Percentiles rank a stretch among this genome's conserved stretches.
Conservation (phyloP, 306 rosid genomes). For the Cucumis sativus region DNA sequence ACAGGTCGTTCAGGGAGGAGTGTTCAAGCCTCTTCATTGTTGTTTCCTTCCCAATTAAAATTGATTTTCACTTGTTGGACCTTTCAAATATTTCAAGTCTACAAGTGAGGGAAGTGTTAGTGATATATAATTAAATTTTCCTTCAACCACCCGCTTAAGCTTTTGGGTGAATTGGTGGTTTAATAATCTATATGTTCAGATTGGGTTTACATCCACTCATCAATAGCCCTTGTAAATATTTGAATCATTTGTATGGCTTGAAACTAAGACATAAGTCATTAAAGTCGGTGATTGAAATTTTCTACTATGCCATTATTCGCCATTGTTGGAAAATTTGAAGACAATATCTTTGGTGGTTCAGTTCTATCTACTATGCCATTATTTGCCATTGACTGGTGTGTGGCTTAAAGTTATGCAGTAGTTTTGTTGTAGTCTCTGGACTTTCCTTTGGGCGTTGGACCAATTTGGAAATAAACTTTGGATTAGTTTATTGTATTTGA, state of each 20-base stretch:
- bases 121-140: too few species aligned
- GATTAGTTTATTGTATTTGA: neutral
- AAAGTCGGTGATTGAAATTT: constrained; percentile 63
- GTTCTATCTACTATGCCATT: neutral
- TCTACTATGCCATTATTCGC: too few species aligned
- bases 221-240: constrained; percentile 58
- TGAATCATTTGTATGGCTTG: constrained; percentile 61
- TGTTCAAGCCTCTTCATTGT: too few species aligned
- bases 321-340: too few species aligned
- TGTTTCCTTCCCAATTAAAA: too few species aligned
- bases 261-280: constrained; percentile 60
- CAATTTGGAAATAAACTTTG: neutral
- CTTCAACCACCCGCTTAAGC: too few species aligned
- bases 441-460: neutral
- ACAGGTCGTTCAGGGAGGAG: too few species aligned
- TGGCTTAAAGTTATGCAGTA: neutral
- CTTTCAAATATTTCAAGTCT: too few species aligned
- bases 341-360: constrained; percentile 20
- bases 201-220: constrained; percentile 71
- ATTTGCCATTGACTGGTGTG: neutral
- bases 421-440: neutral
- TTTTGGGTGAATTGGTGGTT: too few species aligned
- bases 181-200: constrained; percentile 24
- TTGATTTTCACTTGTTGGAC: too few species aligned
- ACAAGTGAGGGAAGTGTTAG: too few species aligned